These are phyloP conservation scores for Rhizopus delemar DNA, from an alignment of 371 early-diverging fungal genomes.

Conservation along the genomic window DNA sequence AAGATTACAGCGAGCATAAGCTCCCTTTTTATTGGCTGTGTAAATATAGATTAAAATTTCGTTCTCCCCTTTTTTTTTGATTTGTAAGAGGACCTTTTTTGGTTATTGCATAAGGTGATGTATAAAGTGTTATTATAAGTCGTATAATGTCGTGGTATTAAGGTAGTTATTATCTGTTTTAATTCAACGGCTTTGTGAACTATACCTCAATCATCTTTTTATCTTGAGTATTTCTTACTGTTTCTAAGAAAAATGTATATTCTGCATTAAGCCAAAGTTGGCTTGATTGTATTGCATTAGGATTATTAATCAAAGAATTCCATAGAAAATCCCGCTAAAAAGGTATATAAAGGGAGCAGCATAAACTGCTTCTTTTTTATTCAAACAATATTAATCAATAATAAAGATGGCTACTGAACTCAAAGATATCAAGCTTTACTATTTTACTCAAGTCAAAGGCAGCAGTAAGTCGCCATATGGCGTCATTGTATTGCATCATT, in stretches of 20 bases:
- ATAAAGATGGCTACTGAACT: not conserved
- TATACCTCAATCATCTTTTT: too few species aligned
- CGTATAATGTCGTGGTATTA: too few species aligned
- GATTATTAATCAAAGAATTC: slow-evolving; percentile 4
- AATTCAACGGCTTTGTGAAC: too few species aligned
- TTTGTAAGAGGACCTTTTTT: not conserved
- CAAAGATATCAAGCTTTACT: slow-evolving; percentile 16
- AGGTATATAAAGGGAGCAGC: not conserved
- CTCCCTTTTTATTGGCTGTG: not conserved
- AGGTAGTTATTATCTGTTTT: too few species aligned
- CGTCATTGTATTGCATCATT: not conserved
- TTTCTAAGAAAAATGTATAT: too few species aligned
- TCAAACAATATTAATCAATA: not conserved
- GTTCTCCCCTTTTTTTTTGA: not conserved
- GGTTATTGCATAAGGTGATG: too few species aligned
- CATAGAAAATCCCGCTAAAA: not conserved
- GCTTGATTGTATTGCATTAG: not conserved
- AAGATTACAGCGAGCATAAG: slow-evolving; percentile 23
- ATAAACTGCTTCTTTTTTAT: not conserved
- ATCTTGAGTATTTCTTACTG: too few species aligned
- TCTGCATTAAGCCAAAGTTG: too few species aligned
- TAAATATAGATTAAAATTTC: slow-evolving; percentile 1
- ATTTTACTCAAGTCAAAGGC: slow-evolving; percentile 9
- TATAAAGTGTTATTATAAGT: too few species aligned
- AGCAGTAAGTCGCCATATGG: slow-evolving; percentile 10